phyloP scores from a whole-genome alignment of 2,329 filamentous ascomycete genomes.

The Ophiostoma piceae region DNA sequence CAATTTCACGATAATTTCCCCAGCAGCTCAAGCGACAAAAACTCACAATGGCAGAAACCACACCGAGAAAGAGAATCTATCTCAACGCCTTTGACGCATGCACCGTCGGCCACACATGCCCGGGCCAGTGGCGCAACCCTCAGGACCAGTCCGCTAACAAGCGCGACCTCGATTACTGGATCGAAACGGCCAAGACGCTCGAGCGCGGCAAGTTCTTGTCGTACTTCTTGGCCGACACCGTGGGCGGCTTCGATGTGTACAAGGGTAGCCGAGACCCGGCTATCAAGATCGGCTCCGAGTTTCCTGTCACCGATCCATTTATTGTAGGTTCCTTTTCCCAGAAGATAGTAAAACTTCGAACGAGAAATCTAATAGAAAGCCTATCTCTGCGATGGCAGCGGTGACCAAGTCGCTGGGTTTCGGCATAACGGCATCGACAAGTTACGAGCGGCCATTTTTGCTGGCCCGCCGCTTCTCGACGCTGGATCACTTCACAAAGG shows the following conservation, averaged over 20 bases:
- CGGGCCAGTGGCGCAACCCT: slow-evolving; percentile 23
- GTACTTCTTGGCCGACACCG: slow-evolving; percentile 23
- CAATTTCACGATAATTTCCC: too few species aligned
- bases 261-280: slow-evolving; percentile 18
- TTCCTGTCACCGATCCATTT: slow-evolving; percentile 19
- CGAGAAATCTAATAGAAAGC: background rate
- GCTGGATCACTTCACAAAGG: slow-evolving; percentile 25
- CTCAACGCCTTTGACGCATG: background rate
- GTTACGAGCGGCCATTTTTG: slow-evolving; percentile 19
- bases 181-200: slow-evolving; percentile 14
- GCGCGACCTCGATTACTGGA: slow-evolving; percentile 15
- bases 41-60: background rate
- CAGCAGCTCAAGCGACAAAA: too few species aligned
- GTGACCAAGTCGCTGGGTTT: slow-evolving; percentile 23
- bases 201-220: slow-evolving; percentile 20
- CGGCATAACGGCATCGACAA: slow-evolving; percentile 19
- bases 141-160: slow-evolving; percentile 15
- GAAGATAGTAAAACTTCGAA: background rate
- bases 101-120: slow-evolving; percentile 15
- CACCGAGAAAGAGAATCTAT: background rate
- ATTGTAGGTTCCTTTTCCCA: background rate
- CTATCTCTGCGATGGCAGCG: slow-evolving; percentile 24
- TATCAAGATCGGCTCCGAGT: slow-evolving; percentile 15
- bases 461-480: slow-evolving; percentile 24
- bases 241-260: slow-evolving; percentile 25